Evolutionary conservation across 2,329 filamentous ascomycete species (phyloP).

Genomic region (Cercospora nicotianae): DNA sequence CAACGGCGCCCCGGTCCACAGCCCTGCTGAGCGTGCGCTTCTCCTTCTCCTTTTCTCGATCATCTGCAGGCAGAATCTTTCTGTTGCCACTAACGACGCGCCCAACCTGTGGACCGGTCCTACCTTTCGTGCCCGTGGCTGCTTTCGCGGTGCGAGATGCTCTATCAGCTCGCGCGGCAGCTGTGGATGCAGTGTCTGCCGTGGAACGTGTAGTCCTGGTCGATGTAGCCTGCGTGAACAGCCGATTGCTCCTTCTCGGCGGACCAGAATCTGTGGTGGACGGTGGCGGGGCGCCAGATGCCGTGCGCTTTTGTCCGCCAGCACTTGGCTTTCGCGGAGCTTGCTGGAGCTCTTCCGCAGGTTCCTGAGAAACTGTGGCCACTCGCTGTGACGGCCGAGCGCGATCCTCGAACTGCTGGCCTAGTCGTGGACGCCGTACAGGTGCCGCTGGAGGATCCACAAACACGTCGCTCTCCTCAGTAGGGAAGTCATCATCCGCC

Average conservation of each 20-base stretch:
- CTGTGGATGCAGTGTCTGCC: slow-evolving; percentile 53
- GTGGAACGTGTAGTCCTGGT: slow-evolving; percentile 62
- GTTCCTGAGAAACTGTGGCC: slow-evolving; percentile 43
- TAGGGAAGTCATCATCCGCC: slow-evolving; percentile 46
- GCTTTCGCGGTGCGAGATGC: slow-evolving; percentile 53
- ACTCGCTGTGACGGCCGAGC: slow-evolving; percentile 41
- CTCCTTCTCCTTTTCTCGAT: slow-evolving; percentile 56
- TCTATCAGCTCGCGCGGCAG: slow-evolving; percentile 57
- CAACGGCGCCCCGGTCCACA: slow-evolving; percentile 53
- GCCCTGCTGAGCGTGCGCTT: slow-evolving; percentile 61
- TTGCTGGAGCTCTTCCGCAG: slow-evolving; percentile 37
- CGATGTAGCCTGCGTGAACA: slow-evolving; percentile 66
- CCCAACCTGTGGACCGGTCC: slow-evolving; percentile 69
- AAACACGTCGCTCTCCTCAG: slow-evolving; percentile 28
- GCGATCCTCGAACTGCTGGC: slow-evolving; percentile 33
- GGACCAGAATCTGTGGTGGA: slow-evolving; percentile 43
- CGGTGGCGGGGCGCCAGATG: slow-evolving; percentile 64
- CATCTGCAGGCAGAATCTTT: slow-evolving; percentile 55
- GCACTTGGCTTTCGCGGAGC: slow-evolving; percentile 35
- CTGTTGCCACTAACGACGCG: slow-evolving; percentile 88
- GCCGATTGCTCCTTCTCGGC: slow-evolving; percentile 48
- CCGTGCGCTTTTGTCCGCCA: slow-evolving; percentile 74
- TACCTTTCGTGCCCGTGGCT: slow-evolving; percentile 69
- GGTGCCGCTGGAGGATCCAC: slow-evolving; percentile 54
- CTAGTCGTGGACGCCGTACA: slow-evolving; percentile 39